Evolutionary conservation across 352 stramenopile species (phyloP), one percentile per base, ranked within the genome.

Genomic region (Phytophthora meadii): DNA sequence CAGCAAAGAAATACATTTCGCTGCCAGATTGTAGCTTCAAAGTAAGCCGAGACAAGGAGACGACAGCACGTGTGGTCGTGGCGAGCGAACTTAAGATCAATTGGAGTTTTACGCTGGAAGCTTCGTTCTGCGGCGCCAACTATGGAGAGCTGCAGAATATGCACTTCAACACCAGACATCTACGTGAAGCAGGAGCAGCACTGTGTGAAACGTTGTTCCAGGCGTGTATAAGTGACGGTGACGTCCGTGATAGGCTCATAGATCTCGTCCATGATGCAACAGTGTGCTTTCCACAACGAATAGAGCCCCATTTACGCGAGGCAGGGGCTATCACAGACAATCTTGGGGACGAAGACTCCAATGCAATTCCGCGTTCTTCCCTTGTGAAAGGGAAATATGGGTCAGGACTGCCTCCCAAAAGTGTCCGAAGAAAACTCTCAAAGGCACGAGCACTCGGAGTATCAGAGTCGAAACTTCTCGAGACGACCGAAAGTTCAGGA

Each of bases 61-160:
- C 76, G 4, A 93, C 91, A 10, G 90, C 88, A 8, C 78, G 91
- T 5, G 90, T 96, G 3, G 90, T 97, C 4, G 65, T 93, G 1
- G 73, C 84, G 8, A 83, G 92, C n/a, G 84, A 97, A 44, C 62
- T 97, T 8, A 80, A 86, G 41, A 72, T 97, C 5, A 60, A 41
- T 9, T 92, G 81, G 72, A 89, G 81, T 53, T 97, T 95, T 42
- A 97, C 91, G 10, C 72, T 97, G 0, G 91, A 97, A 60, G 86
- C 81, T 2, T 95, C 87, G 1, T 97, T 97, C 52, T 96, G 89
- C 51, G 91, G 91, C 2, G 79, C 83, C 5, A 90, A 80, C 56
- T 89, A 88, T 58, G 86, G 86, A 0, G 68, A 83, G 24, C 73
- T 92, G 4, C 65, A 81, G 46, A 75, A 74, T 22, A 73, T 75